Evolutionary conservation across 345 rosid species (phyloP), one percentile per base, ranked within the genome.

Genomic region (Ceriops tagal): DNA sequence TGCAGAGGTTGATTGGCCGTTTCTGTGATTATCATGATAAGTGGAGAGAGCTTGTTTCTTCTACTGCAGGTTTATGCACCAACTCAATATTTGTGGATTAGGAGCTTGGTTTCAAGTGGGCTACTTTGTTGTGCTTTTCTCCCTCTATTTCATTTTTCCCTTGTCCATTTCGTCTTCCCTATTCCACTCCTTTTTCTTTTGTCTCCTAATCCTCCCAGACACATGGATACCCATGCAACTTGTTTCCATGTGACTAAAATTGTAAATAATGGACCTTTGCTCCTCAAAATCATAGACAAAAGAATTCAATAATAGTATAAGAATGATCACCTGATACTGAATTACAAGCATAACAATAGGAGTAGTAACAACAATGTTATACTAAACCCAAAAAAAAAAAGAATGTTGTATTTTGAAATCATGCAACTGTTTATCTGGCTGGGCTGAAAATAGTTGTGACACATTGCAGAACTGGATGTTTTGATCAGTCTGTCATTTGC

Each of bases 401-500:
- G 0, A 34, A 34, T 34, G 10, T 43, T 13, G 49, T 43, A 43
- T 3, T 39, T 66, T 21, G 7, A 55, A 53, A 10, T 62, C 10
- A 39, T 67, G 20, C n/a, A 22, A 28, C 31, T 47, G 22, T 69
- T 65, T 37, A 27, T 47, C 59, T 71, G 53, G 22, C 62, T 61
- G 34, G 58, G 31, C 75, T 81, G 68, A 82, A 69, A 58, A 78
- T 67, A 15, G 52, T 66, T 56, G 15, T 62, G n/a, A 9, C 53
- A 24, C 71, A 58, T 78, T 83, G 81, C 92, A 92, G 99, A 92
- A 75, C 85, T 95, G 59, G 99, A 95, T 80, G 99, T 86, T 77
- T 78, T 95, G 79, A 88, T 90, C 83, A 90, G 93, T 77, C 78
- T 92, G 51, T 90, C 91, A 58, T 81, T 92, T 72, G 93, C 99